A percentile compares a stretch with the other conserved stretches of the same genome.
phyloP scores from a whole-genome alignment of 2,329 filamentous ascomycete species.

The Dichotomopilus funicola region DNA sequence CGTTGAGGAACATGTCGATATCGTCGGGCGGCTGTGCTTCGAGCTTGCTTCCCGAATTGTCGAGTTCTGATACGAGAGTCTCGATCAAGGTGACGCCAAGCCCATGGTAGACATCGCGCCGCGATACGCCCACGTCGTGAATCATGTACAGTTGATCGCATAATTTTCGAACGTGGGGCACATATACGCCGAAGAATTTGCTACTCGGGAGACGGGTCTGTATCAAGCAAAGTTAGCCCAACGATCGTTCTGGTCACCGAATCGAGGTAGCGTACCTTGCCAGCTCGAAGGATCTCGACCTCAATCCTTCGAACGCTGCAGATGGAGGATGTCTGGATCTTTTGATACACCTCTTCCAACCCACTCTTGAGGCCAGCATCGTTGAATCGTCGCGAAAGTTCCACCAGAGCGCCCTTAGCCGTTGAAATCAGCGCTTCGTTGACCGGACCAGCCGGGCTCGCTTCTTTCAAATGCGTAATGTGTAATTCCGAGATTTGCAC shows the following conservation, averaged over 20 bases:
- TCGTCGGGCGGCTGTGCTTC: constrained; percentile 10
- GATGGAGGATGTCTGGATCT: constrained; percentile 32
- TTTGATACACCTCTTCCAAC: constrained; percentile 32
- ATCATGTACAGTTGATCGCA: constrained; percentile 40
- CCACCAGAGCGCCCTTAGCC: constrained; percentile 32
- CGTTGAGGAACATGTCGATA: constrained; percentile 19
- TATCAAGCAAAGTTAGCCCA: constrained; percentile 7
- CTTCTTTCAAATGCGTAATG: constrained; percentile 35
- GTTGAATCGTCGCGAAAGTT: constrained; percentile 32
- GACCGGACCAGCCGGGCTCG: constrained; percentile 21
- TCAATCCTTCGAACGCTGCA: constrained; percentile 42
- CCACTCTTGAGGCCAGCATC: constrained; percentile 28
- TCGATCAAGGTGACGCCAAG: constrained; percentile 37
- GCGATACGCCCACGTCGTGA: constrained; percentile 25
- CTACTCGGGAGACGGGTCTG: constrained; percentile 34
- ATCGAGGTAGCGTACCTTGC: constrained; percentile 36
- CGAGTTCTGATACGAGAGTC: constrained; percentile 30
- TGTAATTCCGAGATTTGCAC: constrained; percentile 37
- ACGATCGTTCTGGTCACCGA: background rate
- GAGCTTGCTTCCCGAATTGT: constrained; percentile 4
- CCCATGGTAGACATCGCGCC: constrained; percentile 38
- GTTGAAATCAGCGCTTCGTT: constrained; percentile 32
- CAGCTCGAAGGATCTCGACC: constrained; percentile 44
- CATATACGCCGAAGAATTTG: constrained; percentile 37
- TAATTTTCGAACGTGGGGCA: constrained; percentile 34